phyloP scores from a whole-genome alignment of 2,329 filamentous ascomycete species.

The Trichoderma endophyticum region DNA sequence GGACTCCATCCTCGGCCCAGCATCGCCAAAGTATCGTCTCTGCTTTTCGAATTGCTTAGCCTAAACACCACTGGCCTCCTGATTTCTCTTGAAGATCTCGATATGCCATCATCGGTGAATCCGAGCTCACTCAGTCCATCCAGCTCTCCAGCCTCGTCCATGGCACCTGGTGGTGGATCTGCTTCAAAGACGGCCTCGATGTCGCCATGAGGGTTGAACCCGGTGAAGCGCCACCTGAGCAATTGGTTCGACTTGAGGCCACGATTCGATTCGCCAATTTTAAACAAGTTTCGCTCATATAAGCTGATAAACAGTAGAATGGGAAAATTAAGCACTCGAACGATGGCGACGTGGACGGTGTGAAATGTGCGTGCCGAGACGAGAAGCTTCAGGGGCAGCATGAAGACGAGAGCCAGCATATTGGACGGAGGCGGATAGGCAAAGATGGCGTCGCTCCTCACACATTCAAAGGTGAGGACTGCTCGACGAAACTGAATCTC shows the following conservation, averaged over 20 bases:
- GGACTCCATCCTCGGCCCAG: constrained; percentile 9
- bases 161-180: constrained; percentile 46
- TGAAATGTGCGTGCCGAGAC: constrained; percentile 64
- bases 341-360: constrained; percentile 65
- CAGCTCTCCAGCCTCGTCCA: constrained; percentile 34
- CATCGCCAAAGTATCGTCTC: constrained; percentile 9
- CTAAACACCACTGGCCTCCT: constrained; percentile 10
- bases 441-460: constrained; percentile 69
- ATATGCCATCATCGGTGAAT: constrained; percentile 33
- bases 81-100: constrained; percentile 28
- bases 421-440: constrained; percentile 70
- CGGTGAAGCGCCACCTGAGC: constrained; percentile 44
- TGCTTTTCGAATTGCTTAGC: constrained; percentile 15
- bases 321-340: constrained; percentile 62
- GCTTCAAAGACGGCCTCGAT: constrained; percentile 59
- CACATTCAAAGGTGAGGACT: constrained; percentile 70
- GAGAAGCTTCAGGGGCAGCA: constrained; percentile 64
- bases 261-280: constrained; percentile 39
- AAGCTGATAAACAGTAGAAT: constrained; percentile 59
- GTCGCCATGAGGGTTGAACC: constrained; percentile 56
- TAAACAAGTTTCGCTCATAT: constrained; percentile 49
- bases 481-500: constrained; percentile 71
- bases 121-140: constrained; percentile 35
- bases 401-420: constrained; percentile 58
- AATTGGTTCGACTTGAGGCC: constrained; percentile 26